These are phyloP conservation scores for Naganishia sp. DNA, from an alignment of 1,284 basidiomycete genomes.

Conservation along the genomic window DNA sequence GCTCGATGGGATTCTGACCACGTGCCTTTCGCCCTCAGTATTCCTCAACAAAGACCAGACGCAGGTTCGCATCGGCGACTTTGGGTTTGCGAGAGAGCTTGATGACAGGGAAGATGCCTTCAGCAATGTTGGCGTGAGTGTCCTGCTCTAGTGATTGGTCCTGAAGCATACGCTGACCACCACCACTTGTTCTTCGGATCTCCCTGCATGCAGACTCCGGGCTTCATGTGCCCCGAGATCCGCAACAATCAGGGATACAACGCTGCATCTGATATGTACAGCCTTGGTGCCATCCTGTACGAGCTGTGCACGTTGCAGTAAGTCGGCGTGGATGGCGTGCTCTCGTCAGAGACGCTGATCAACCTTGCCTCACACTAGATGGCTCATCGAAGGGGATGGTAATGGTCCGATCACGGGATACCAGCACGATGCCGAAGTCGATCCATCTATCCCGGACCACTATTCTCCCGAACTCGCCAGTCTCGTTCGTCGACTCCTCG, in stretches of 20 bases:
- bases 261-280: background rate
- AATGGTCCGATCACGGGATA: too few species aligned
- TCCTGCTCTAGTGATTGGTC: background rate
- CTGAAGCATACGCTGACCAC: too few species aligned
- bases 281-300: background rate
- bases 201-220: too few species aligned
- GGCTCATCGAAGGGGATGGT: too few species aligned
- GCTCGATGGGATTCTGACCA: background rate
- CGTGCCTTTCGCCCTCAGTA: background rate
- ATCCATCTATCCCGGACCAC: too few species aligned
- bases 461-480: too few species aligned
- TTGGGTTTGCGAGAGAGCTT: background rate
- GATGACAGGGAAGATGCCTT: background rate
- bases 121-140: background rate
- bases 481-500: too few species aligned
- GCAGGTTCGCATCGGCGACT: background rate
- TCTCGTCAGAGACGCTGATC: background rate
- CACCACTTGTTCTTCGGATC: too few species aligned
- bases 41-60: background rate
- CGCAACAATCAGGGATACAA: background rate
- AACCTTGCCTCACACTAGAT: too few species aligned
- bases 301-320: slow-evolving; percentile 3
- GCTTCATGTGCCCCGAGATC: too few species aligned
- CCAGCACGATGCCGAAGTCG: too few species aligned
- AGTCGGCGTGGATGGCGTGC: background rate